Evolutionary conservation across 768 basidiomycete species (phyloP).

Genomic region (Psilocybe cyanescens): DNA sequence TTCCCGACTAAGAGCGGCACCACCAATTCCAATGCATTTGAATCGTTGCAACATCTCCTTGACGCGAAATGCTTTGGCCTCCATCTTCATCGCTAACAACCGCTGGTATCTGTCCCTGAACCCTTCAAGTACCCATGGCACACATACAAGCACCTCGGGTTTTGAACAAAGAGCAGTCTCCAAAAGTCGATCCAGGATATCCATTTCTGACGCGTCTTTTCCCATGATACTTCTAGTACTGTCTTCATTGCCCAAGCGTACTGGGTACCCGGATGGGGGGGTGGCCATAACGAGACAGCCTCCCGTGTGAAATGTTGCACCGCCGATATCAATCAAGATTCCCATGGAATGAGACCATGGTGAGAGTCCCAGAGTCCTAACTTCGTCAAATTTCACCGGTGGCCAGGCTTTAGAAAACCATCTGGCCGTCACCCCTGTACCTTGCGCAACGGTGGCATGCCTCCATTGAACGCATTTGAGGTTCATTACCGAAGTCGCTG

Average conservation of each 20-base stretch:
- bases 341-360: constrained; percentile 31
- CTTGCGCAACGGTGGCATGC: constrained; percentile 21
- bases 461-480: constrained; percentile 33
- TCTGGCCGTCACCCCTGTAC: constrained; percentile 9
- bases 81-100: neutral
- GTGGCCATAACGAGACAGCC: constrained; percentile 32
- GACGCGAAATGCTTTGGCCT: constrained; percentile 7
- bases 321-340: constrained; percentile 22
- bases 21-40: constrained; percentile 23
- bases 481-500: constrained; percentile 29
- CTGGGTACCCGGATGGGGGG: constrained; percentile 24
- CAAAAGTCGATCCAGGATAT: constrained; percentile 18
- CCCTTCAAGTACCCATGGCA: constrained; percentile 32
- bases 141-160: constrained; percentile 22
- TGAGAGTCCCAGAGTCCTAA: constrained; percentile 26
- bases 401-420: constrained; percentile 16
- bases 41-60: constrained; percentile 17
- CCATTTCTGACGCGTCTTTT: constrained; percentile 7
- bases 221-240: neutral
- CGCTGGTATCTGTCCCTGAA: constrained; percentile 15
- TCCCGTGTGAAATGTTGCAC: constrained; percentile 21
- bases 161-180: constrained; percentile 14
- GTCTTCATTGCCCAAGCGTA: neutral
- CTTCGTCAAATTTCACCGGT: constrained; percentile 6
- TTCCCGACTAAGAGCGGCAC: constrained; percentile 23